Base-by-base conservation (phyloP, 805 yeast genomes). In the Yarrowia phangngaensis region DNA sequence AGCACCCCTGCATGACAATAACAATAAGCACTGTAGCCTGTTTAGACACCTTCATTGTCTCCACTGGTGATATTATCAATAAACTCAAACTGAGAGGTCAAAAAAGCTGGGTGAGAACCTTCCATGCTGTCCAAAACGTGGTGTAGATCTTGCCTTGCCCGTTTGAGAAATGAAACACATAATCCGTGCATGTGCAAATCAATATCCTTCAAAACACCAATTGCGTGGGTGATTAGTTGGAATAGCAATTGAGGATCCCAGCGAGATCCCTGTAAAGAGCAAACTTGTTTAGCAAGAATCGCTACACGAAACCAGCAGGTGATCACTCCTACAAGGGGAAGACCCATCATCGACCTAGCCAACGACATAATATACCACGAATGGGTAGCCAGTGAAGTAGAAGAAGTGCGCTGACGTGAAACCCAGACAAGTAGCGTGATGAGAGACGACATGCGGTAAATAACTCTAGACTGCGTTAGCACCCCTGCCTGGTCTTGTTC, bases 231-330 rank as follows among this genome's bases (percentile, higher is more conserved):
- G 35, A 41, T 29, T 26, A 41, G 48, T 4, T 23, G 14, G 35
- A 41, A 41, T 22, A 41, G 48, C 48, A 27, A 29, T 8, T 41
- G 29, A 15, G 48, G 48, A 22, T 30, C 35, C 34, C 34, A 41
- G 6, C 35, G 34, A 2, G 48, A 13, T 7, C 35, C 48, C 24
- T 38, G 26, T 17, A 38, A 32, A 11, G 35, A 15, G 8, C 35
- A 27, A 16, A 28, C 30, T 16, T 29, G 35, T 35, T 41, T 41
- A 20, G 35, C 35, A 20, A 29, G 20, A 41, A 41, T 41, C 7
- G 35, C 48, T 17, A 41, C 34, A 9, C 48, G 19, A 35, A 41
- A 41, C 48, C 48, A 41, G 17, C 35, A 29, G 6, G 48, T 41
- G 28, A 41, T 41, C 16, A 41, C 34, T 1, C 48, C 48, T n/a